Percentiles rank a stretch among this genome's conserved stretches.
These are phyloP conservation scores for Yamadazyma paraphyllophila DNA, from an alignment of 805 yeast genomes.

Conservation along the genomic window DNA sequence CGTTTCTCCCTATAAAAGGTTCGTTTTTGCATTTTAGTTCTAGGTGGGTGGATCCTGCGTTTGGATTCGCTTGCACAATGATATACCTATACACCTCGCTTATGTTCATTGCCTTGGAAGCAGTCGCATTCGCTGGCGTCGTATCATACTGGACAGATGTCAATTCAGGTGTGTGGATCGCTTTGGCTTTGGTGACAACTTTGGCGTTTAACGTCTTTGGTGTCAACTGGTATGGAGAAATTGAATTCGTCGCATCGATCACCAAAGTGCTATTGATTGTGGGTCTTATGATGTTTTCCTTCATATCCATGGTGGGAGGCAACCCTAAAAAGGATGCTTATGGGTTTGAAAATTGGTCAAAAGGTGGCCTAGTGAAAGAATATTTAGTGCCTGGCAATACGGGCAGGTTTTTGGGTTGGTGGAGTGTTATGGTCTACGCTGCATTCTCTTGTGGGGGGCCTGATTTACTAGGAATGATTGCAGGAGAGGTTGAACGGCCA, in stretches of 20 bases:
- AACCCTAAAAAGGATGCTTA: constrained; percentile 33
- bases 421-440: constrained; percentile 32
- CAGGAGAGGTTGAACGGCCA: constrained; percentile 46
- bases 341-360: constrained; percentile 35
- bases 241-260: constrained; percentile 31
- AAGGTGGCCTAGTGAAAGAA: constrained; percentile 31
- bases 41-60: constrained; percentile 35
- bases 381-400: constrained; percentile 27
- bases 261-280: constrained; percentile 32
- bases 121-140: constrained; percentile 30
- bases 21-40: constrained; percentile 33
- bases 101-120: constrained; percentile 34
- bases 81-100: constrained; percentile 33
- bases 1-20: constrained; percentile 36
- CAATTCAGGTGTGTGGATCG: constrained; percentile 32
- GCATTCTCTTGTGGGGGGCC: constrained; percentile 39
- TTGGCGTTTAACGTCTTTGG: constrained; percentile 30
- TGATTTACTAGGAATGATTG: constrained; percentile 30
- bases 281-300: constrained; percentile 32
- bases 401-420: constrained; percentile 35
- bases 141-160: constrained; percentile 30
- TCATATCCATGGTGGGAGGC: constrained; percentile 39
- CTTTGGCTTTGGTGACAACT: constrained; percentile 26
- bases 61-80: constrained; percentile 33
- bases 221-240: constrained; percentile 45